phyloP scores from a whole-genome alignment of 1,284 basidiomycete species.

The Pseudozyma sp. region DNA sequence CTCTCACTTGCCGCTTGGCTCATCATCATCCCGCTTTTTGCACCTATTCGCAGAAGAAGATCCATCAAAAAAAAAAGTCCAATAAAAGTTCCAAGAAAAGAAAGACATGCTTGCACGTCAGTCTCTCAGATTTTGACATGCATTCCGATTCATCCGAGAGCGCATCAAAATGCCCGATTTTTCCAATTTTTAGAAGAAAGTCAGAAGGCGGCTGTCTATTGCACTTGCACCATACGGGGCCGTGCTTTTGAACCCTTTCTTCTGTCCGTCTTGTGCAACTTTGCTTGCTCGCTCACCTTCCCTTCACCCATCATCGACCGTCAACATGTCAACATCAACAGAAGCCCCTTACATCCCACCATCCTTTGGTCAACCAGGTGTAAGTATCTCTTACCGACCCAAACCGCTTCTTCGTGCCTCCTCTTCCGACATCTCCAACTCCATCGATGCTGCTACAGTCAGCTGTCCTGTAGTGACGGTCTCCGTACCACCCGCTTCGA shows the following conservation, averaged over 20 bases:
- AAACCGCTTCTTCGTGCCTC: slow-evolving; percentile 19
- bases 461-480: slow-evolving; percentile 41
- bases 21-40: no score
- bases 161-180: no score
- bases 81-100: slow-evolving; percentile 2
- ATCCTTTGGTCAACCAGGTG: slow-evolving; percentile 50
- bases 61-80: background rate
- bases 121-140: no score
- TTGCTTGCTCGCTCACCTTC: background rate
- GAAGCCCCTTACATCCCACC: slow-evolving; percentile 37
- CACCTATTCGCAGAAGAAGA: slow-evolving; percentile 5
- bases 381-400: slow-evolving; percentile 51
- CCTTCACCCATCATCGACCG: background rate
- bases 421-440: background rate
- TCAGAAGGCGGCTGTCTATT: no score
- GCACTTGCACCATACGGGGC: no score
- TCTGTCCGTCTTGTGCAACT: background rate
- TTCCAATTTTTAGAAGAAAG: no score
- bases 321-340: background rate
- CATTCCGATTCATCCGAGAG: slow-evolving; percentile 7
- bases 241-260: slow-evolving; percentile 3
- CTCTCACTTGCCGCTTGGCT: no score
- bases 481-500: slow-evolving; percentile 59
- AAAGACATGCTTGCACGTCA: background rate
- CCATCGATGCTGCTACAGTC: background rate